A percentile compares a stretch with the other conserved stretches of the same genome.
These are phyloP conservation scores for Penicillium tannophilum DNA, from an alignment of 495 filamentous ascomycete species.

Conservation along the genomic window DNA sequence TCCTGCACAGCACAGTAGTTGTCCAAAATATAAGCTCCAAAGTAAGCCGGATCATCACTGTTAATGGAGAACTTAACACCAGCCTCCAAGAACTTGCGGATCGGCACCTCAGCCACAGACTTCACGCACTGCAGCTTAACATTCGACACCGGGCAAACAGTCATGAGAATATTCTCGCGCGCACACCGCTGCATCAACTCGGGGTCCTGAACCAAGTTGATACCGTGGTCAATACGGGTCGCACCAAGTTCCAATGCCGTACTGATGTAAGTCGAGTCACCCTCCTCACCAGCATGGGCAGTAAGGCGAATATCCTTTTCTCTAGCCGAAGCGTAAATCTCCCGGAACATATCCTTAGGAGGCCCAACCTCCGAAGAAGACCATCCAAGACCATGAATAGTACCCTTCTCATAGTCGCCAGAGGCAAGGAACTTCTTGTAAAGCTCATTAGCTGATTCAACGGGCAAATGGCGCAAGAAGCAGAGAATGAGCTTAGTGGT, in stretches of 20 bases:
- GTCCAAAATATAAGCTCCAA: constrained; percentile 74
- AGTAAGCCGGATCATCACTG: constrained; percentile 81
- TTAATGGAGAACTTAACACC: constrained; percentile 71
- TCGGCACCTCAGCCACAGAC: constrained; percentile 59
- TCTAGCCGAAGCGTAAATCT: constrained; percentile 57
- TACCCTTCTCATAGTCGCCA: constrained; percentile 53
- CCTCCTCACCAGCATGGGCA: constrained; percentile 77
- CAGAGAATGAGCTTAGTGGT: constrained; percentile 66
- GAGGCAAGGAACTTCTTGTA: constrained; percentile 52
- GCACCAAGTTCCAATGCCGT: constrained; percentile 63
- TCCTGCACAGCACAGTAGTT: constrained; percentile 79
- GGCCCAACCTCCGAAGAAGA: constrained; percentile 65
- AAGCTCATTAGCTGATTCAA: constrained; percentile 48
- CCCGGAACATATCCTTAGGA: constrained; percentile 64
- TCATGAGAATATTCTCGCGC: constrained; percentile 57
- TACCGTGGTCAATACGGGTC: constrained; percentile 72
- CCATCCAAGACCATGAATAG: constrained; percentile 65
- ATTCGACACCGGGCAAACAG: constrained; percentile 75
- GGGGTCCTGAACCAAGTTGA: constrained; percentile 62
- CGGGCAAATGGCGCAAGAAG: constrained; percentile 69
- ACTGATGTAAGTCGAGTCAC: constrained; percentile 65
- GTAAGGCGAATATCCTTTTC: constrained; percentile 58
- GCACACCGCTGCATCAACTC: constrained; percentile 61
- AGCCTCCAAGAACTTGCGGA: constrained; percentile 63
- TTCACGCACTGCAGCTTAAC: constrained; percentile 62